A percentile compares a stretch with the other conserved stretches of the same genome.
Conservation (phyloP, 2,329 filamentous ascomycete species). For the Xylaria sp. region DNA sequence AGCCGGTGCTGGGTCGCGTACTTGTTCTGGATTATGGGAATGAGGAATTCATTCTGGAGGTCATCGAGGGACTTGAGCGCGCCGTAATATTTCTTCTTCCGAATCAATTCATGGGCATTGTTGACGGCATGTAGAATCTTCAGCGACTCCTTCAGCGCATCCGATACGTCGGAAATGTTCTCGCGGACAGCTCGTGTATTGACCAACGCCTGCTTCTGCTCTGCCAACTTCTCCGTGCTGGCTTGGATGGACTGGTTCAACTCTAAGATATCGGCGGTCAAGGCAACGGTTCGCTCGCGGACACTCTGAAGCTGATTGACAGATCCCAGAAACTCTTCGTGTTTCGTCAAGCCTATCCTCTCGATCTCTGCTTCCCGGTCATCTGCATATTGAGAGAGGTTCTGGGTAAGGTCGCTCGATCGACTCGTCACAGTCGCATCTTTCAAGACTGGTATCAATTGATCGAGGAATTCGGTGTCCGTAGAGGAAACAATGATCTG, state of each 20-base stretch:
- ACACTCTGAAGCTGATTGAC: conserved; percentile 93
- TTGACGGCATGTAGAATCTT: conserved; percentile 93
- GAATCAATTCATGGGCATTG: conserved; percentile 87
- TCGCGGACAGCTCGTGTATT: conserved; percentile 90
- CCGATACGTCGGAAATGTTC: conserved; percentile 91
- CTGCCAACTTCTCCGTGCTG: conserved; percentile 90
- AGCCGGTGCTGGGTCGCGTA: conserved; percentile 94
- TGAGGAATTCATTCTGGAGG: conserved; percentile 90
- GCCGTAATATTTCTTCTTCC: conserved; percentile 93
- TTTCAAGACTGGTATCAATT: conserved; percentile 90
- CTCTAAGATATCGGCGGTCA: conserved; percentile 89
- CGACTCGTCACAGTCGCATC: conserved; percentile 80
- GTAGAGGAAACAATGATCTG: conserved; percentile 92
- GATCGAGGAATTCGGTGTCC: conserved; percentile 92
- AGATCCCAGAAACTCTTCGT: conserved; percentile 93
- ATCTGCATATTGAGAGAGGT: conserved; percentile 78
- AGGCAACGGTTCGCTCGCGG: conserved; percentile 82
- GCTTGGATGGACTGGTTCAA: conserved; percentile 93
- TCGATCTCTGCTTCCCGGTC: conserved; percentile 92
- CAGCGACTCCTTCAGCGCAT: conserved; percentile 86
- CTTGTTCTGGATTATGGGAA: conserved; percentile 71
- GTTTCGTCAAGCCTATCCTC: conserved; percentile 89
- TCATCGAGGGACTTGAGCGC: conserved; percentile 93
- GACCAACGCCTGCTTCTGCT: conserved; percentile 92
- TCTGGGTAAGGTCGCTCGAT: conserved; percentile 73